These are phyloP conservation scores for Boletus rufocinnamomeus DNA, from an alignment of 768 basidiomycete species.

Conservation along the genomic window DNA sequence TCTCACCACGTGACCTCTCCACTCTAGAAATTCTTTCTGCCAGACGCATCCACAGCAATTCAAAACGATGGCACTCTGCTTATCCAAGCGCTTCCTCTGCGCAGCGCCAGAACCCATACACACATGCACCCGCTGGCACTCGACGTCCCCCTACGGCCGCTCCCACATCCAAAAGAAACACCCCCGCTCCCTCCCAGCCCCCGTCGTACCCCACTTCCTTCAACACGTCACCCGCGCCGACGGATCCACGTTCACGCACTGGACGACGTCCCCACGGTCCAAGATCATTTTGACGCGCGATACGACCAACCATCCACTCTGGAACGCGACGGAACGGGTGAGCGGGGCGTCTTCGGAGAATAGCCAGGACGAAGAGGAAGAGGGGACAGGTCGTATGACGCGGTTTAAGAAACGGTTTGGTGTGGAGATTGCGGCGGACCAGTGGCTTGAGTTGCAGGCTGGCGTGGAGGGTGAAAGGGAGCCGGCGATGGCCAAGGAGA, in stretches of 20 bases:
- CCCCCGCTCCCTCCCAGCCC: slow-evolving; percentile 69
- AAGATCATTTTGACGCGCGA: slow-evolving; percentile 79
- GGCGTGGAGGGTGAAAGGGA: slow-evolving; percentile 31
- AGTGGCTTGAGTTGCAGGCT: slow-evolving; percentile 31
- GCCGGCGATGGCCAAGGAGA: slow-evolving; percentile 28
- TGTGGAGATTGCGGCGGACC: slow-evolving; percentile 43
- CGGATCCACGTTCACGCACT: slow-evolving; percentile 85
- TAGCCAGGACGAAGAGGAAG: slow-evolving; percentile 67
- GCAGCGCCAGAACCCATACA: background rate
- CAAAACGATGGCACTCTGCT: slow-evolving; percentile 17
- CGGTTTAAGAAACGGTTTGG: slow-evolving; percentile 78
- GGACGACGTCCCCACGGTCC: slow-evolving; percentile 85
- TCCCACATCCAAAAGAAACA: slow-evolving; percentile 82
- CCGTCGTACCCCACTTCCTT: slow-evolving; percentile 82
- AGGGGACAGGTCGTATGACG: slow-evolving; percentile 74
- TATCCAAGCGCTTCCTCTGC: slow-evolving; percentile 17
- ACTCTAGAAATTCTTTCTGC: background rate
- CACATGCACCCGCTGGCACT: slow-evolving; percentile 45
- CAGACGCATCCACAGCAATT: background rate
- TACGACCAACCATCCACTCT: slow-evolving; percentile 85
- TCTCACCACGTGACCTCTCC: background rate
- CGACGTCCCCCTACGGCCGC: slow-evolving; percentile 79
- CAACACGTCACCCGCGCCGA: slow-evolving; percentile 86
- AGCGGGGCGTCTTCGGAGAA: too few species aligned
- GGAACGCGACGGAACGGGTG: slow-evolving; percentile 66